Base-by-base conservation (phyloP, 108 stramenopile species). In the Cyclotella cryptica region DNA sequence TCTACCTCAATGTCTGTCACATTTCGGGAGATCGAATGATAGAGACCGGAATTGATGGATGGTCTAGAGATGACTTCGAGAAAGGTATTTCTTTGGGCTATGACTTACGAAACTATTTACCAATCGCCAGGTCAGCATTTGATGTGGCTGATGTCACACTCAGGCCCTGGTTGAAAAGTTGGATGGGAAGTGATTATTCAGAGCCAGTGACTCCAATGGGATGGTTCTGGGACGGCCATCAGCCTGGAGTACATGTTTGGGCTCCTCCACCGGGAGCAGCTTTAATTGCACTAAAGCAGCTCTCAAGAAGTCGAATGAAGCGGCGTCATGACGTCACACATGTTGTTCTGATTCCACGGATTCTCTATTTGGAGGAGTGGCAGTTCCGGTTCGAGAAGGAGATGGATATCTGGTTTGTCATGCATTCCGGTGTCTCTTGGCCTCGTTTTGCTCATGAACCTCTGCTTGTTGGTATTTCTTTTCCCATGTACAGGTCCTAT, bases 21-120 rank as follows among this genome's bases (percentile, higher is more conserved):
- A 44, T 74, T 18, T 39, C 73, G 2, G 79, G 79, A 3, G 49
- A 47, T 10, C 26, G 66, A 21, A 80, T 80, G 79, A 80, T 74
- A 35, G 43, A 54, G 3, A 24, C 35, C n/a, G 79, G 79, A 40
- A 63, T 63, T 18, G 62, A 63, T 39, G 62, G 62, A 4, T 63
- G 62, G 62, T 63, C 62, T 11, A 29, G 73, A 15, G 79, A 73
- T 0, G 45, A 67, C 10, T 49, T 58, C 4, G 28, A 72, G 27
- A n/a, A 4, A 5, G 78, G 71, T 7, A 74, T 70, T 8, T 63
- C 62, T n/a, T 35, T 63, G 27, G 62, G 62, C 1, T 63, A 63
- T 63, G 62, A 63, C 39, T 13, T 63, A 19, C 11, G 62, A 10
- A 35, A 2, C 5, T 63, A 13, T 41, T 35, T 63, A 35, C 62